Conservation (phyloP, 257 asterid genomes). For the Mitragyna speciosa region DNA sequence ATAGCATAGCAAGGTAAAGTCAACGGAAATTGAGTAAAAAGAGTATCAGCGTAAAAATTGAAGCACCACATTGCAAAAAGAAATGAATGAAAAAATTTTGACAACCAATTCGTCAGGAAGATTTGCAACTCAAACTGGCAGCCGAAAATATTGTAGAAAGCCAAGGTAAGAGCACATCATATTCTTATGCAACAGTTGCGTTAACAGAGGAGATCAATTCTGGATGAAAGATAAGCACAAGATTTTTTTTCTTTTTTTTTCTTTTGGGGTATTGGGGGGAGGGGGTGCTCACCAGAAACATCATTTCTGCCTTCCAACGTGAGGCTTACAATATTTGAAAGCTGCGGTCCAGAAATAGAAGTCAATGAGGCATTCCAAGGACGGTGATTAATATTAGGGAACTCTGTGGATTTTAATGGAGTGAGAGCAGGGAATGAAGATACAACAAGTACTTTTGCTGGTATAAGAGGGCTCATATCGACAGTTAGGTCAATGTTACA, state of each 20-base stretch:
- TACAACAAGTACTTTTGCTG: constrained; percentile 46
- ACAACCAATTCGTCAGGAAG: neutral
- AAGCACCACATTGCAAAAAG: neutral
- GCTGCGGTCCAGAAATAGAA: constrained; percentile 27
- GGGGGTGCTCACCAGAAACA: constrained; percentile 51
- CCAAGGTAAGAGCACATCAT: neutral
- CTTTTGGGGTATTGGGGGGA: neutral
- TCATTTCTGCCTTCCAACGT: constrained; percentile 77
- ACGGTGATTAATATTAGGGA: constrained; percentile 17
- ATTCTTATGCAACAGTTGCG: neutral
- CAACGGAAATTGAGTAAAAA: neutral
- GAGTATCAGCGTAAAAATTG: neutral
- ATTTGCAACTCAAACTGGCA: constrained; percentile 1
- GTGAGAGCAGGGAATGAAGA: constrained; percentile 41
- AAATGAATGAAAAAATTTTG: neutral
- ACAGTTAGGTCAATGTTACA: constrained; percentile 59
- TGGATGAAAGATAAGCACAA: constrained; percentile 1
- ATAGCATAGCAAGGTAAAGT: neutral
- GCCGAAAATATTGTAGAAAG: neutral
- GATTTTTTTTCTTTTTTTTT: neutral
- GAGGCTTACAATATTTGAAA: constrained; percentile 54
- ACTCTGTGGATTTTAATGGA: constrained; percentile 31
- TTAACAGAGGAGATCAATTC: constrained; percentile 1
- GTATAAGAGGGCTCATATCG: constrained; percentile 65
- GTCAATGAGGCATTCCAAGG: constrained; percentile 29